Conservation (phyloP, 306 rosid species). For the Begonia fuchsioides region DNA sequence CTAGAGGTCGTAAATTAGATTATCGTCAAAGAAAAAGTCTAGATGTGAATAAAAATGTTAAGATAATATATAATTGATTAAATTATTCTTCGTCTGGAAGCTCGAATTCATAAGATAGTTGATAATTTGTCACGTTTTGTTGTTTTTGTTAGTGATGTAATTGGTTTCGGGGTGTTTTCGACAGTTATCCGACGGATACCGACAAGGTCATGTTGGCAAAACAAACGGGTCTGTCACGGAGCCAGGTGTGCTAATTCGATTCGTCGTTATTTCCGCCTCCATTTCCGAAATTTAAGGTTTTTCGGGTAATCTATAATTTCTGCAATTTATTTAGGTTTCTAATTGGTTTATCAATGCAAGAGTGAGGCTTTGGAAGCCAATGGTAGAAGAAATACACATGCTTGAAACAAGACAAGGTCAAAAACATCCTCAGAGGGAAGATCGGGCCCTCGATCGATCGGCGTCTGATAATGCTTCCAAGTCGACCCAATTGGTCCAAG, state of each 20-base stretch:
- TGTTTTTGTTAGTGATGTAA: too few species aligned
- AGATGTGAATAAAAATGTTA: too few species aligned
- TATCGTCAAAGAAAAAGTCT: too few species aligned
- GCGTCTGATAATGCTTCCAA: conserved; percentile 32
- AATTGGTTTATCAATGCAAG: conserved; percentile 96
- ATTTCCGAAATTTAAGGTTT: too few species aligned
- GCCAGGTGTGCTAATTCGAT: conserved; percentile 36
- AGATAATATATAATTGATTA: too few species aligned
- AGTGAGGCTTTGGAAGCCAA: conserved; percentile 93
- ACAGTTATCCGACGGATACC: conserved; percentile 80
- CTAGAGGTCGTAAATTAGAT: too few species aligned
- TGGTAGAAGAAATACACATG: conserved; percentile 90
- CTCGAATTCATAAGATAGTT: too few species aligned
- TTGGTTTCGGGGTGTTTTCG: not conserved
- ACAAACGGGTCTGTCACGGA: conserved; percentile 83
- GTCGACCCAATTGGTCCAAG: conserved; percentile 2
- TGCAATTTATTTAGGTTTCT: conserved; percentile 47
- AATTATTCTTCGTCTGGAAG: too few species aligned
- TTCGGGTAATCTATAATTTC: not conserved
- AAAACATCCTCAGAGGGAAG: conserved; percentile 32
- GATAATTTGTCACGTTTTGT: too few species aligned
- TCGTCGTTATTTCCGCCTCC: too few species aligned
- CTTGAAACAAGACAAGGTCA: conserved; percentile 65
- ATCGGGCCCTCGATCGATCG: conserved; percentile 14
- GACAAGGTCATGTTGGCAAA: conserved; percentile 80